Evolutionary conservation across 192 early-diverging fungal genomes (phyloP).

Genomic region (Lobosporangium transversale): DNA sequence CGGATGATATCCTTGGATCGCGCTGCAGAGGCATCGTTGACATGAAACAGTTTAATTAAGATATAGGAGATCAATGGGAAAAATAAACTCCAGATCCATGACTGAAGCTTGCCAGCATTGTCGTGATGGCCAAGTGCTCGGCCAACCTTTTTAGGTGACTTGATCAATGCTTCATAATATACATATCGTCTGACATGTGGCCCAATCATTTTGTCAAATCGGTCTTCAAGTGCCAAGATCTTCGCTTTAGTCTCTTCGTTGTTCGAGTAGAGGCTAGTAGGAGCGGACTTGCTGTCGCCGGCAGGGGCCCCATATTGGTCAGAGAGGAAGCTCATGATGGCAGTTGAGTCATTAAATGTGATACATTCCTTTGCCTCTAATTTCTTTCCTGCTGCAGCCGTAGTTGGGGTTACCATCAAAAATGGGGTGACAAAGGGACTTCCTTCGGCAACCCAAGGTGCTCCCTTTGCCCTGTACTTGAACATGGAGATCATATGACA

Average conservation of each 20-base stretch:
- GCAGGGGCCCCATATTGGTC: conserved; percentile 22
- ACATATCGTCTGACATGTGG: conserved; percentile 20
- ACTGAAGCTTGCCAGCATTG: conserved; percentile 33
- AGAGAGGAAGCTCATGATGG: conserved; percentile 34
- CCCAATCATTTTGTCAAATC: conserved; percentile 36
- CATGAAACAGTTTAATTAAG: conserved; percentile 8
- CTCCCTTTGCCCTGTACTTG: conserved; percentile 15
- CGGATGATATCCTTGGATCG: conserved; percentile 38
- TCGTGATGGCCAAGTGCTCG: conserved; percentile 29
- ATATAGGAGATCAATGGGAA: conserved; percentile 13
- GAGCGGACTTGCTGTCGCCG: not conserved
- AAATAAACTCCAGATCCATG: conserved; percentile 30
- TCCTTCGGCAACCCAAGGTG: not conserved
- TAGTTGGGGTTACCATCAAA: not conserved
- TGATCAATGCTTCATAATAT: conserved; percentile 26
- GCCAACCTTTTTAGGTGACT: conserved; percentile 19
- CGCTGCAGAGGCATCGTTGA: conserved; percentile 20
- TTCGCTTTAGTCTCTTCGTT: conserved; percentile 31
- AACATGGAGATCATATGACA: conserved; percentile 41
- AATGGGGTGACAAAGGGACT: conserved; percentile 25
- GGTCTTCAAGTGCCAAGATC: conserved; percentile 40
- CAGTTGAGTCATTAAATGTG: conserved; percentile 30
- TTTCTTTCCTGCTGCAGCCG: not conserved
- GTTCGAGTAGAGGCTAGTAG: conserved; percentile 30
- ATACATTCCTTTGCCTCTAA: too few species aligned